Percentiles rank a stretch among this genome's conserved stretches.
These are phyloP conservation scores for Aspergillus ustus DNA, from an alignment of 2,329 filamentous ascomycete species.

Conservation along the genomic window DNA sequence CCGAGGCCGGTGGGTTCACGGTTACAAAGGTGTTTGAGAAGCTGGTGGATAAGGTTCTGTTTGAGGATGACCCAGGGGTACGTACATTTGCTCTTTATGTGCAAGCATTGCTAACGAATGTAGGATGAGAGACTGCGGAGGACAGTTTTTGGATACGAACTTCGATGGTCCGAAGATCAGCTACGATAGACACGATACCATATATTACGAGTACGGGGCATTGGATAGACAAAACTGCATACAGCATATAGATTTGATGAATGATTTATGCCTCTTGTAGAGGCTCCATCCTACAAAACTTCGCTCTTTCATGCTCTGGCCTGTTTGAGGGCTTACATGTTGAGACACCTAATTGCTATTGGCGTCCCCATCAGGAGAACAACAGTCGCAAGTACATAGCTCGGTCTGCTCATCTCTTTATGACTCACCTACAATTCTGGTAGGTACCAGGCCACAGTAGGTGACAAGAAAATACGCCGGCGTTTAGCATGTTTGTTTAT, in stretches of 20 bases:
- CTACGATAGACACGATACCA: conserved; percentile 22
- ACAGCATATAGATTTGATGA: neutral
- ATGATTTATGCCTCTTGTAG: neutral
- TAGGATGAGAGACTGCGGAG: conserved; percentile 77
- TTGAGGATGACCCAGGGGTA: conserved; percentile 82
- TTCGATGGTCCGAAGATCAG: conserved; percentile 63
- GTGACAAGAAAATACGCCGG: no score
- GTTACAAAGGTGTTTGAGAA: conserved; percentile 83
- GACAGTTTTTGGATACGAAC: conserved; percentile 78
- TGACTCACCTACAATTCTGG: no score
- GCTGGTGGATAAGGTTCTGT: conserved; percentile 83
- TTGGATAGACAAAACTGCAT: neutral
- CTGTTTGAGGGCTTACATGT: neutral
- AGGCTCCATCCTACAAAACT: neutral
- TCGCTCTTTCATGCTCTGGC: neutral
- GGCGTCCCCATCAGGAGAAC: no score
- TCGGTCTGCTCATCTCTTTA: no score
- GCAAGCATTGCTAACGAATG: conserved; percentile 19
- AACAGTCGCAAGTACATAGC: no score
- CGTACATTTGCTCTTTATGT: conserved; percentile 31
- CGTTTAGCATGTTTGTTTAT: no score
- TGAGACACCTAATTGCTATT: neutral
- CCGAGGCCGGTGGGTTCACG: conserved; percentile 69
- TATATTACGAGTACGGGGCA: neutral
- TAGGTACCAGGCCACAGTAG: no score